Base-by-base conservation (phyloP, 2,329 filamentous ascomycete species). In the Trichoderma sp. region DNA sequence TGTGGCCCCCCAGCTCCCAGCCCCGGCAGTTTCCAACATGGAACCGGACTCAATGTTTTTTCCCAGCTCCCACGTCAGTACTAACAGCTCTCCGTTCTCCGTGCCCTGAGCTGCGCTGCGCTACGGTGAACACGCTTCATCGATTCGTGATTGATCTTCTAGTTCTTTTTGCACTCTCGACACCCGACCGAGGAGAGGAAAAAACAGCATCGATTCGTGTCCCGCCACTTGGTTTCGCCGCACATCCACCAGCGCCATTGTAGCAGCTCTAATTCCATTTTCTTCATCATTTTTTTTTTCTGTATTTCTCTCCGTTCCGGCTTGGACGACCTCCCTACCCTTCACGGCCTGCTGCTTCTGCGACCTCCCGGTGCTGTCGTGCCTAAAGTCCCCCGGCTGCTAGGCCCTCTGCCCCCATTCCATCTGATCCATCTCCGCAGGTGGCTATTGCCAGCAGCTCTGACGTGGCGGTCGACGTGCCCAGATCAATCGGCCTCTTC, bases 401-500 rank as follows among this genome's bases (percentile, higher is more conserved):
- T 66, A 58, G 55, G 55, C 55, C 30, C 21, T 37, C 55, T 43
- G 39, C 55, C 55, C 55, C 34, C 56, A 37, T 46, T 58, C 52
- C 64, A 66, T 66, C 63, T 66, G 54, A 58, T 58, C 52, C 64
- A 66, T 66, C 63, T 66, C 54, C 64, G 64, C 64, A 66, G 32
- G 64, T 51, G 54, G 54, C 64, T 46, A 66, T 66, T 66, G 54
- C 64, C 64, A 66, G 64, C 64, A 66, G 64, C 64, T 66, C 39
- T 66, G 64, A 66, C 64, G 64, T 66, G 64, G 64, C 64, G 54
- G 64, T 56, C 67, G 59, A 56, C 67, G 54, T 55, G 51, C 68
- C 65, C 66, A 68, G 61, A 67, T 67, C 58, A 67, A 70, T 71
- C 68, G 32, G 46, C 49, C 65, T 65, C 64, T 59, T 13, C 32